A percentile compares a stretch with the other conserved stretches of the same genome.
Conservation (phyloP, 306 rosid species). For the Gillenia trifoliata region DNA sequence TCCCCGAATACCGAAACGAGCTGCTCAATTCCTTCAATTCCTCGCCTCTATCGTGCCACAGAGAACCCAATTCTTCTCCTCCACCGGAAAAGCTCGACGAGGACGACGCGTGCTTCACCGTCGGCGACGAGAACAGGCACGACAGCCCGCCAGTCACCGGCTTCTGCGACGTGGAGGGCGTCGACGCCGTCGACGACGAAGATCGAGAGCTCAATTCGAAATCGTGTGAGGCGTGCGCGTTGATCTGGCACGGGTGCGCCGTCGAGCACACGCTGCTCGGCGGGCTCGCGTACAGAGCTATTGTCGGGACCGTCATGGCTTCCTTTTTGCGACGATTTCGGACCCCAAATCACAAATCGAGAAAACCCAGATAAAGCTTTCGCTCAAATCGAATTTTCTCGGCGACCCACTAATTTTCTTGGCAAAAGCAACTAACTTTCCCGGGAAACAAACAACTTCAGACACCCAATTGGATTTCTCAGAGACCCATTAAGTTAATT, state of each 20-base stretch:
- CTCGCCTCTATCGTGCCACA: constrained; percentile 52
- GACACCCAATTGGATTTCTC: not conserved
- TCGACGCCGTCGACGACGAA: constrained; percentile 53
- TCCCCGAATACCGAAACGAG: constrained; percentile 66
- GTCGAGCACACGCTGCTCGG: constrained; percentile 86
- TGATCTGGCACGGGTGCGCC: constrained; percentile 70
- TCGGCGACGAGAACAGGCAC: constrained; percentile 68
- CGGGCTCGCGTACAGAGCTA: constrained; percentile 81
- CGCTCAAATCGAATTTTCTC: not conserved
- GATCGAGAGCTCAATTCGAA: constrained; percentile 74
- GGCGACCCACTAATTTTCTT: constrained; percentile 2
- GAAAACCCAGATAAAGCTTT: not conserved
- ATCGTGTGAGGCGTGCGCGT: constrained; percentile 57
- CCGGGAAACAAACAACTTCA: not conserved
- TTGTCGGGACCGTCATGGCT: constrained; percentile 79
- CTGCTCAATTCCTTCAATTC: constrained; percentile 74
- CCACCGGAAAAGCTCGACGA: constrained; percentile 49
- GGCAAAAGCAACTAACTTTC: not conserved
- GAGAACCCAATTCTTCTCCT: constrained; percentile 60
- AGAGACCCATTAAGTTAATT: not conserved
- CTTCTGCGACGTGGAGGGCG: constrained; percentile 65
- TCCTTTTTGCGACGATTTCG: not conserved
- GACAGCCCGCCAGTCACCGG: constrained; percentile 71
- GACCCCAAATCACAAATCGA: constrained; percentile 4
- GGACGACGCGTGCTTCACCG: constrained; percentile 45